Conservation (phyloP, 1,284 basidiomycete genomes). For the Ustilago nuda region DNA sequence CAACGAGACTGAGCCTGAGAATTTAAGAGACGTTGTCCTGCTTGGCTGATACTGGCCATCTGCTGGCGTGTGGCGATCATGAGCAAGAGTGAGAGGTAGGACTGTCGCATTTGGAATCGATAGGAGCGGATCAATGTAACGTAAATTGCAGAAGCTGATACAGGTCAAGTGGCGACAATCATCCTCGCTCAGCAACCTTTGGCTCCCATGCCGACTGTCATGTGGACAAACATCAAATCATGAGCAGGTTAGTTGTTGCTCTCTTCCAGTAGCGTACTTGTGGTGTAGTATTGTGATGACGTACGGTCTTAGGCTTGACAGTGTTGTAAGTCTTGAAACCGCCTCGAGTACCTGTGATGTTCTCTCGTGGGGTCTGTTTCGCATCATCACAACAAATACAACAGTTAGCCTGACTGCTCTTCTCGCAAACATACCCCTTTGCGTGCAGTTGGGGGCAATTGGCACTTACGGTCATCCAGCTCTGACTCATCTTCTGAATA, state of each 20-base stretch:
- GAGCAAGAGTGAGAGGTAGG: neutral
- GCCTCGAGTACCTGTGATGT: slow-evolving; percentile 65
- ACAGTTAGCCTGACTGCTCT: slow-evolving; percentile 2
- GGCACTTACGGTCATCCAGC: slow-evolving; percentile 60
- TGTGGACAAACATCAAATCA: neutral
- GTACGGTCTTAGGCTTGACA: slow-evolving; percentile 61
- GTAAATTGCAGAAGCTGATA: slow-evolving; percentile 7
- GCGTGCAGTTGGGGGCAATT: neutral
- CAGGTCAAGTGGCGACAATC: neutral
- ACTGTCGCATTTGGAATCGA: neutral
- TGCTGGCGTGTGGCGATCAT: neutral
- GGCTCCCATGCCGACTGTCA: slow-evolving; percentile 63
- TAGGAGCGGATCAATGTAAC: neutral
- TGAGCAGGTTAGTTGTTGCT: neutral
- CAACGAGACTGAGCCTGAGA: too few species aligned
- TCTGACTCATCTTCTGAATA: slow-evolving; percentile 49
- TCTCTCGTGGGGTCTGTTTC: slow-evolving; percentile 55
- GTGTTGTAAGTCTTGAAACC: slow-evolving; percentile 66
- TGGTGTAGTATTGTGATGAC: slow-evolving; percentile 4
- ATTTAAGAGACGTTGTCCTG: too few species aligned
- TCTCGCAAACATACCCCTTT: too few species aligned
- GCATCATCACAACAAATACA: neutral
- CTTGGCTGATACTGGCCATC: too few species aligned
- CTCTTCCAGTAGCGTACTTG: neutral
- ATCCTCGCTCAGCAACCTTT: slow-evolving; percentile 58